Base-by-base conservation (phyloP, 169 alveolate species). In the Plasmodium malariae region DNA sequence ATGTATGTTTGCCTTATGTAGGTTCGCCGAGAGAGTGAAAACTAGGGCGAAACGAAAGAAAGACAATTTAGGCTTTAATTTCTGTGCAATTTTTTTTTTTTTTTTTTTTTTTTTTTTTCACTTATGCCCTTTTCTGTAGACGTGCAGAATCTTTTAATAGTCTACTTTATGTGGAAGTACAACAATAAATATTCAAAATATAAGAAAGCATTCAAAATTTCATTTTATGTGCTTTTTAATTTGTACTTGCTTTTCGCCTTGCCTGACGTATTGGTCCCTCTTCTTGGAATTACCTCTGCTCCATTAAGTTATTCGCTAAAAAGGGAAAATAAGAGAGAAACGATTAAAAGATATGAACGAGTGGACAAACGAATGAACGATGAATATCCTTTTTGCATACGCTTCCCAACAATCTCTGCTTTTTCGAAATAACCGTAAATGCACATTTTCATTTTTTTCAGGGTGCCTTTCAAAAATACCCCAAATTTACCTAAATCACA, bases 161-260 rank as follows among this genome's bases (percentile, higher is more conserved):
- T 76, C 11, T 55, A 43, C 6, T 43, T 76, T n/a, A 78, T 78
- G 89, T 78, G 89, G 89, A 78, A 49, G 36, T 78, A 78, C 54
- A 63, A 57, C 68, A 55, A 78, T 14, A 30, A 17, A 28, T 78
- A 48, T 36, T 62, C 78, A 3, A 78, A 40, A 65, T 68, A 7
- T 48, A 28, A 26, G 19, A 19, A 78, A 37, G 0, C 32, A 28
- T 62, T 62, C 1, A 78, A 78, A 60, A 26, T 32, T 19, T 6
- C 28, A 12, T 57, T 78, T 17, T 78, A 78, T 45, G 55, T 78
- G 19, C 12, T 51, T 9, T 78, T 48, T 49, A 36, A 3, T 28
- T 45, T 78, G 63, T 78, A 26, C 30, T 26, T 65, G 34, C 40
- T 78, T 19, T 65, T n/a, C 21, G 26, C 24, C 0, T 26, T 65